Evolutionary conservation across 1,139 yeast species (phyloP), one percentile per base, ranked within the genome.

Genomic region (Diutina sp.): DNA sequence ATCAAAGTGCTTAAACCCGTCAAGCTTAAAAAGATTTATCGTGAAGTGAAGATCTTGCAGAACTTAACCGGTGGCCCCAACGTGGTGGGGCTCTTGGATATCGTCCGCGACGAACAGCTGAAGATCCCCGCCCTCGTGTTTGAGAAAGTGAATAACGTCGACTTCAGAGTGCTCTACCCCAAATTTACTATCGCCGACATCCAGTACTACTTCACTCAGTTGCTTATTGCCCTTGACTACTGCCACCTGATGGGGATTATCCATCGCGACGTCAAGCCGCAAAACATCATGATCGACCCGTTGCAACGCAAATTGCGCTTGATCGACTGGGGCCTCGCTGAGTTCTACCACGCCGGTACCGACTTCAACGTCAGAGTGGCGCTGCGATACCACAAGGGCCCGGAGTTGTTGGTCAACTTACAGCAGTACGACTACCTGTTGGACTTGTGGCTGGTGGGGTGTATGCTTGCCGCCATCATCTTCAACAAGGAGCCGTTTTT

Each of bases 1-100:
- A 90, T 95, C 65, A 95, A 95, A 69, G 98, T 93, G 61, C 80
- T 95, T 65, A 95, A 95, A 69, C 99, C 99, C 2, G 90, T 87
- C 14, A 87, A 85, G 68, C 77, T 85, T 73, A 87, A 87, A 73
- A 87, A 87, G 69, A 87, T 87, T 59, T 84, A 82, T 66, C 73
- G 95, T 61, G 95, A 87, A 68, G 83, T 87, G 59, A 85, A 85
- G 69, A 86, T 86, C 55, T 72, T 87, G 60, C 87, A 87, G 63
- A 86, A 87, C 67, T 71, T 87, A 62, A 79, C 86, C 6, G 89
- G 88, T 1, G 95, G 95, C 0, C 88, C 90, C 29, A 84, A 85
- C 67, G 78, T 87, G 48, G 74, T 87, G 57, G 86, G 82, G 50
- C 72, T 87, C 57, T 73, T 83, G 61, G 91, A 87, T 65, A 84